Base-by-base conservation (phyloP, 2,329 filamentous ascomycete genomes). In the Thielaviopsis punctulata region DNA sequence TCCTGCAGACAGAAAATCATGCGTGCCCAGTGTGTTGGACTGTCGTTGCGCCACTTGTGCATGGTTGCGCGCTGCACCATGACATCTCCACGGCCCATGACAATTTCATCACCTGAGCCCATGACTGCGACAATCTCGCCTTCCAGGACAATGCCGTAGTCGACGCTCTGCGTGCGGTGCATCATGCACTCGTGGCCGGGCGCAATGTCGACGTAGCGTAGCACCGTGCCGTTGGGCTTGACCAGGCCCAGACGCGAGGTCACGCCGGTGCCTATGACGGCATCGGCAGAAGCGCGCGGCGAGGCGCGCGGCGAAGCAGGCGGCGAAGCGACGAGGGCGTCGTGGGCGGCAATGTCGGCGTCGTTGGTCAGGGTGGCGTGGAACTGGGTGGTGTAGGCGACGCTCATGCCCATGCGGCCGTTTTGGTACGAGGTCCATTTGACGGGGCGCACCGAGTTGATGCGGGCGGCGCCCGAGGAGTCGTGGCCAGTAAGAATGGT, bases 81-180 rank as follows among this genome's bases (percentile, higher is more conserved):
- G n/a, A 77, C 62, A 58, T 79, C 75, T 2, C 75, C 75, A 10
- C 67, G 63, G 46, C 64, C 62, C 67, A 79, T 64, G 22, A 64
- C 53, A 45, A 65, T 65, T 48, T 60, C 65, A 52, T 71, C 72
- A 1, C 75, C 73, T n/a, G 69, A 68, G 54, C 76, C 75, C 4
- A 78, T 61, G 3, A 69, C 52, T 61, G 77, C 64, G 55, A 75
- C 72, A 24, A 78, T 59, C 57, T 68, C 65, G 1, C 75, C 75
- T 57, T 78, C 73, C 6, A 78, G 58, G 2, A 78, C 67, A 51
- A 77, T 66, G 2, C 73, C 75, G 56, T 72, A 77, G 58, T 78
- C 75, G 2, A 78, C 62, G 39, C 67, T 72, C 57, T 72, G 66
- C 0, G 73, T 76, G 12, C 74, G 68, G 57, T 78, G 75, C 66